Evolutionary conservation across 2,329 filamentous ascomycete species (phyloP), one percentile per base, ranked within the genome.

Genomic region (Talaromyces sp.): DNA sequence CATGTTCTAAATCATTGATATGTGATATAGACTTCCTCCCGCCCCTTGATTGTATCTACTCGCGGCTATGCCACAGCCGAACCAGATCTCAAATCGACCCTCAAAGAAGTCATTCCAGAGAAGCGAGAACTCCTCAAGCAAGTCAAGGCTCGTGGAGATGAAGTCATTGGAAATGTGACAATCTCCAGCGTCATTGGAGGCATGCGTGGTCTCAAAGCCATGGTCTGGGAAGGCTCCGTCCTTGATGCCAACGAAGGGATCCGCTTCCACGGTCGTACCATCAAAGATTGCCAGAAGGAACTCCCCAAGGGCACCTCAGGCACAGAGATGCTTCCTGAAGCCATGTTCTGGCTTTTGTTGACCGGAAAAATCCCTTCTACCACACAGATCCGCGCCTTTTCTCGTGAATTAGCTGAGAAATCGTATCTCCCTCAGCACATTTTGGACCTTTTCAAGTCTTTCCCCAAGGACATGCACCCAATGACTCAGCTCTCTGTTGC

Each of bases 261-360:
- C 76, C 91, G 94, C 69, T 99, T 99, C 85, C 95, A 98, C 78
- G 95, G 95, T 76, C 90, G 90, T 74, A 97, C 93, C 69, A 99
- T 99, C 84, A 96, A 96, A 82, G 94, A 99, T 76, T 99, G 95
- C 83, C 95, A 98, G 77, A 87, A 89, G 71, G 90, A 93, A 78
- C 88, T 98, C 16, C 93, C 95, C 76, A 98, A 97, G 84, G 95
- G 94, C 71, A 92, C 86, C 66, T 87, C 90, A 2, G 78, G 94
- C 73, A 96, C 92, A 6, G 94, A 98, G 82, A 99, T 98, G 95
- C 87, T 98, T 13, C 95, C 95, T 57, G 95, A 99, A 81, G 89
- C 94, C 79, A 99, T 99, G 95, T 99, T 99, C 86, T 99, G 95
- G 95, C 88, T 98, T 49, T 88, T 99, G 60, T 85, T 99, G 71